Percentiles rank a stretch among this genome's conserved stretches.
Evolutionary conservation across 202 grass and related monocot genomes (phyloP).

Genomic region (Eragrostis tef): DNA sequence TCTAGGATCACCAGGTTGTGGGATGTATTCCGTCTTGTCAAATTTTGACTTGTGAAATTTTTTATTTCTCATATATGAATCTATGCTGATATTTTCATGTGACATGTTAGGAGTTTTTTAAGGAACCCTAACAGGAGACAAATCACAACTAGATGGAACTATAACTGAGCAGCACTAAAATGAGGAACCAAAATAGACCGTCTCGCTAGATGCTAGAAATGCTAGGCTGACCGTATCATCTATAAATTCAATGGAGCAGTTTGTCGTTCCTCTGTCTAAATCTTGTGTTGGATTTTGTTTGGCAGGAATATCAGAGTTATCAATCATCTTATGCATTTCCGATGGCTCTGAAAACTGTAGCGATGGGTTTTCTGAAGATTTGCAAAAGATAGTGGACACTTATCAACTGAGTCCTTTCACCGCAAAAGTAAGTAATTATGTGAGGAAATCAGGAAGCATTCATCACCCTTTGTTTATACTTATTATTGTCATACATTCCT

Average conservation of each 20-base stretch:
- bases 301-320: constrained; percentile 73
- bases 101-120: background rate
- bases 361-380: constrained; percentile 54
- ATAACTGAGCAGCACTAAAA: background rate
- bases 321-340: constrained; percentile 77
- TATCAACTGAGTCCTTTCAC: constrained; percentile 64
- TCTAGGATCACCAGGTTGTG: background rate
- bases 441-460: background rate
- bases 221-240: background rate
- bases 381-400: constrained; percentile 63
- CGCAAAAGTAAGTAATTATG: constrained; percentile 61
- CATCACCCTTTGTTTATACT: background rate
- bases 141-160: background rate
- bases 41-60: background rate
- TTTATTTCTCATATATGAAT: background rate
- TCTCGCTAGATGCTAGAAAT: background rate
- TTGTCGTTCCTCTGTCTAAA: constrained; percentile 1
- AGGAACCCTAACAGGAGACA: background rate
- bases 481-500: background rate
- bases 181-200: constrained; percentile 27
- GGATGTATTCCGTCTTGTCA: background rate
- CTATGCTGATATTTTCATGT: background rate
- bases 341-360: constrained; percentile 53
- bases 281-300: constrained; percentile 28
- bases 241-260: constrained; percentile 11